Base-by-base conservation (phyloP, 2,329 filamentous ascomycete species). In the Pestalotiopsis sp. region DNA sequence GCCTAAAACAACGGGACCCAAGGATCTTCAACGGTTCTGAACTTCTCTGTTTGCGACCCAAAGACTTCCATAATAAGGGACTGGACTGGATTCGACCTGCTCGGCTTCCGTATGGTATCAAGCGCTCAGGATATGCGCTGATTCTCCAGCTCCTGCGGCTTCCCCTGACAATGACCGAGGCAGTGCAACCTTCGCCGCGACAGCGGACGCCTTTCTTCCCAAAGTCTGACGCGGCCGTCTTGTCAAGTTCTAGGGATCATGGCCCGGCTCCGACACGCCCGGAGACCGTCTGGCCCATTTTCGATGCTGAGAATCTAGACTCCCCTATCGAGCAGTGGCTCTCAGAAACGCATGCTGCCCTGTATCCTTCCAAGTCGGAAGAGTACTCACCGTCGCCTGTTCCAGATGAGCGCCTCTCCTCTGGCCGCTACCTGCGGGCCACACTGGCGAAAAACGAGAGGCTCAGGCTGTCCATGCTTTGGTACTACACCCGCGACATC, bases 401-500 rank as follows among this genome's bases (percentile, higher is more conserved):
- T n/a, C 57, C 57, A 14, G 23, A 27, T 4, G 13, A 36, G 57
- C 63, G 49, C 23, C 20, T 67, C 13, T 17, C 45, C 13, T 52
- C 66, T 13, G 69, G 67, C 23, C 69, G 66, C 39, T 78, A 78
- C 65, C 67, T 75, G 7, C 75, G 75, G 1, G 65, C 72, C 13
- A 68, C 57, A 6, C 56, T 79, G 20, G 72, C 77, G 39, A 72
- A 70, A 65, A 75, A 79, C 36, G 77, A 79, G 66, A 69, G 78
- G 5, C 68, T 79, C 6, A 68, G 77, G 45, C 52, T 78, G 45
- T 78, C 77, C 0, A 79, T 79, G 78, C 72, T 83, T 0, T 85
- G 80, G 77, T 85, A 85, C 67, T 83, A 84, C 41, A 82, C 82
- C 1, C 75, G 76, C 36, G 78, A 78, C 4, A 75, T 83, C 9